These are phyloP conservation scores for Ophiostoma sp. DNA, from an alignment of 2,329 filamentous ascomycete genomes.

Conservation along the genomic window DNA sequence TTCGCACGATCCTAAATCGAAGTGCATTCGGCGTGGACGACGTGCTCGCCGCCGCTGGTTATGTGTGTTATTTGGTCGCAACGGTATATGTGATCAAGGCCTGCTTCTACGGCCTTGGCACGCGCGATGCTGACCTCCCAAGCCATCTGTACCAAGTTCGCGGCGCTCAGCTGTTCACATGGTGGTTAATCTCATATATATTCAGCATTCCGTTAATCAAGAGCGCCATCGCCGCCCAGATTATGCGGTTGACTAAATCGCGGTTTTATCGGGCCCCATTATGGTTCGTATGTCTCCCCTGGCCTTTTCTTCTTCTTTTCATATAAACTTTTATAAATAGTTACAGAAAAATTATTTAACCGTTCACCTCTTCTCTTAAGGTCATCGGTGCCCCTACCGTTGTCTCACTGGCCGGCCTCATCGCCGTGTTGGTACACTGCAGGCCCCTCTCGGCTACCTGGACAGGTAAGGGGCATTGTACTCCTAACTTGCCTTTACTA, in stretches of 20 bases:
- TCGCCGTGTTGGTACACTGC: slow-evolving; percentile 30
- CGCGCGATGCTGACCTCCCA: slow-evolving; percentile 21
- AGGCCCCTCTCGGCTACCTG: slow-evolving; percentile 29
- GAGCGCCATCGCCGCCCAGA: slow-evolving; percentile 27
- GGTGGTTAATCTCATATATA: slow-evolving; percentile 28
- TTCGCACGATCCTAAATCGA: slow-evolving; percentile 6
- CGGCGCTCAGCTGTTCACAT: slow-evolving; percentile 26
- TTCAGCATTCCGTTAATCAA: slow-evolving; percentile 30
- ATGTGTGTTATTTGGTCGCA: slow-evolving; percentile 17
- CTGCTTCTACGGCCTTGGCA: slow-evolving; percentile 28
- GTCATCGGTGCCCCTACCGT: slow-evolving; percentile 18
- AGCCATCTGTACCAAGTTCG: slow-evolving; percentile 17
- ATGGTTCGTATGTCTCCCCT: slow-evolving; percentile 24
- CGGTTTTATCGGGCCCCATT: slow-evolving; percentile 21
- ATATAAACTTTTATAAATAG: too few species aligned
- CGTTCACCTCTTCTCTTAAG: not conserved
- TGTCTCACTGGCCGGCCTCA: slow-evolving; percentile 27
- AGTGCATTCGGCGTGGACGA: slow-evolving; percentile 23
- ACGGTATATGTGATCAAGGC: slow-evolving; percentile 19
- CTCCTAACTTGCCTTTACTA: slow-evolving; percentile 26
- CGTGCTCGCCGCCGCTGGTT: slow-evolving; percentile 9
- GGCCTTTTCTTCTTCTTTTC: not conserved
- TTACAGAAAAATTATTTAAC: not conserved
- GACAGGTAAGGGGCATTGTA: slow-evolving; percentile 28
- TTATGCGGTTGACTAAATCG: slow-evolving; percentile 27